Percentiles rank a stretch among this genome's conserved stretches.
Evolutionary conservation across 2,329 filamentous ascomycete species (phyloP).

Genomic region (Catunica adiposa): DNA sequence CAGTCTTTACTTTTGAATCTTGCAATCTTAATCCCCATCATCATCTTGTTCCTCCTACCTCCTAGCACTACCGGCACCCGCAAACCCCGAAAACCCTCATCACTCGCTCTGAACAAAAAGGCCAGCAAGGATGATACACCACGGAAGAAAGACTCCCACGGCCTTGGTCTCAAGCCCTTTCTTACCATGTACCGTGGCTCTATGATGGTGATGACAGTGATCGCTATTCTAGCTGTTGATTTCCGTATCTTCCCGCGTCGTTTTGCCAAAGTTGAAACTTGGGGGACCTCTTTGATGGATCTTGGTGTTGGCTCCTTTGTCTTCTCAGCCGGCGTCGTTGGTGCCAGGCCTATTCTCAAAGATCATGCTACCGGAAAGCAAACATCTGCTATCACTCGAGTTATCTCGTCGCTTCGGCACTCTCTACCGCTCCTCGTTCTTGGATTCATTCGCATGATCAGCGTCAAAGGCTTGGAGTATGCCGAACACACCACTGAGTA

Average conservation of each 20-base stretch:
- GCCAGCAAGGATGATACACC: constrained; percentile 5
- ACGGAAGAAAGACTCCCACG: constrained; percentile 18
- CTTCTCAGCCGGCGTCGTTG: constrained; percentile 84
- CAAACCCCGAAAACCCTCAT: constrained; percentile 8
- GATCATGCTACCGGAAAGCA: constrained; percentile 37
- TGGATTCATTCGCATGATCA: constrained; percentile 65
- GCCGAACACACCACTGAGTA: constrained; percentile 96
- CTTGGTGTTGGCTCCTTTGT: constrained; percentile 95
- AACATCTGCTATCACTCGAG: constrained; percentile 36
- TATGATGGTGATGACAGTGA: constrained; percentile 81
- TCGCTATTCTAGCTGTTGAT: constrained; percentile 92
- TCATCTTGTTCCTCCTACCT: constrained; percentile 37
- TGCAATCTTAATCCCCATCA: constrained; percentile 54
- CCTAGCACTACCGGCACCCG: constrained; percentile 20
- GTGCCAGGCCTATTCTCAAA: constrained; percentile 63
- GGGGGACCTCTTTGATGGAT: constrained; percentile 98
- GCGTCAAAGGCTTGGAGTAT: constrained; percentile 88
- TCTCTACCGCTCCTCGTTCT: constrained; percentile 68
- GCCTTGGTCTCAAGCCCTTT: constrained; percentile 73
- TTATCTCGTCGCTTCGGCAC: constrained; percentile 56
- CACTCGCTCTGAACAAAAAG: constrained; percentile 29
- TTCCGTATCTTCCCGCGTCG: constrained; percentile 83
- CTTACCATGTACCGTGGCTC: constrained; percentile 78
- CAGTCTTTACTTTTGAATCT: constrained; percentile 49
- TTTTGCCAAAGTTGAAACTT: constrained; percentile 97